Evolutionary conservation across 176 grass and related monocot species (phyloP).

Genomic region (Tuctoria greenei): DNA sequence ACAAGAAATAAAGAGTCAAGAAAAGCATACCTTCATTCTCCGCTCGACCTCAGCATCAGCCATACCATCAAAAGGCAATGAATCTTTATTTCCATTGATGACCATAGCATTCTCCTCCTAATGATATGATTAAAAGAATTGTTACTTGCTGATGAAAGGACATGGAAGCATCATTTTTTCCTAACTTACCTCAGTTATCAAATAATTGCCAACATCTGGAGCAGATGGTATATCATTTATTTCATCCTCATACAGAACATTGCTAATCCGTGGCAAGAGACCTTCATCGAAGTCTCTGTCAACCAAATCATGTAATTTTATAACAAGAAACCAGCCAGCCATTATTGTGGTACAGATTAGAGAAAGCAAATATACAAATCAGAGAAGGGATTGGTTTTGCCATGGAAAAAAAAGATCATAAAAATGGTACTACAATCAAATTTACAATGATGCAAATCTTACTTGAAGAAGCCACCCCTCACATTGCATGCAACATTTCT

Average conservation of each 20-base stretch:
- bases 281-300: slow-evolving; percentile 89
- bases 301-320: slow-evolving; percentile 28
- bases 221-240: slow-evolving; percentile 71
- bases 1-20: not conserved
- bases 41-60: slow-evolving; percentile 75
- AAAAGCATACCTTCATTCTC: slow-evolving; percentile 81
- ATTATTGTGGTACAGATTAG: not conserved
- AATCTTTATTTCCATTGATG: slow-evolving; percentile 59
- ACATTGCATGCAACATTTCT: slow-evolving; percentile 99
- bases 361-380: slow-evolving; percentile 16
- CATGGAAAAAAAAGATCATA: slow-evolving; percentile 14
- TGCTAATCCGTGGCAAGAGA: slow-evolving; percentile 66
- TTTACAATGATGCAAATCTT: slow-evolving; percentile 39
- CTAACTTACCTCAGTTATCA: slow-evolving; percentile 72
- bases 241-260: slow-evolving; percentile 77
- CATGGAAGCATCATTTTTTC: slow-evolving; percentile 23
- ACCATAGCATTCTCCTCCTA: slow-evolving; percentile 65
- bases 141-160: slow-evolving; percentile 29
- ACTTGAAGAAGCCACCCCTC: slow-evolving; percentile 98
- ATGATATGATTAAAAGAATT: slow-evolving; percentile 19
- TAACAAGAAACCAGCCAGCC: slow-evolving; percentile 13
- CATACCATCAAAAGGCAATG: slow-evolving; percentile 71
- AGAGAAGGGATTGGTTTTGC: slow-evolving; percentile 18
- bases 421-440: slow-evolving; percentile 26
- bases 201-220: slow-evolving; percentile 93